Percentiles rank a stretch among this genome's conserved stretches.
These are phyloP conservation scores for Paspalum notatum DNA, from an alignment of 176 grass and related monocot genomes.

Conservation along the genomic window DNA sequence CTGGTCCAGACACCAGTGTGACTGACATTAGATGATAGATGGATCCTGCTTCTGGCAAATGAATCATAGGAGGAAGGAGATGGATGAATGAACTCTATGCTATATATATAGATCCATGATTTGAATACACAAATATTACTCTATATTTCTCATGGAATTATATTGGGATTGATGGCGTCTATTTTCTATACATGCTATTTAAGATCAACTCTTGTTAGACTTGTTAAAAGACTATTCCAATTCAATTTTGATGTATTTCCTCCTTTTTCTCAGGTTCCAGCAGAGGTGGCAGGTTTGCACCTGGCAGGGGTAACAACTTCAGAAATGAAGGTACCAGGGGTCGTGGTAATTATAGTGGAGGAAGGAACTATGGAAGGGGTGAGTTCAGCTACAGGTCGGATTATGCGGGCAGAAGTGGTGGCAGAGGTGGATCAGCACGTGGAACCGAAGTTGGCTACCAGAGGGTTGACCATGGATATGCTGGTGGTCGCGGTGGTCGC, in stretches of 20 bases:
- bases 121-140: neutral
- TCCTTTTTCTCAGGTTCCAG: constrained; percentile 47
- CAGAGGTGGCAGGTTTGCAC: constrained; percentile 63
- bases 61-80: neutral
- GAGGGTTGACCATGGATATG: constrained; percentile 56
- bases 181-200: neutral
- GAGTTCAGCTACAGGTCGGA: constrained; percentile 58
- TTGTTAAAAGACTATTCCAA: neutral
- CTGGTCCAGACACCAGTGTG: neutral
- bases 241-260: constrained; percentile 22
- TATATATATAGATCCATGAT: constrained; percentile 7
- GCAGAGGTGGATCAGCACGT: constrained; percentile 44
- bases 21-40: neutral
- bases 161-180: neutral
- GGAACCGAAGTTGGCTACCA: constrained; percentile 62
- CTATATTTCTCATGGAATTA: neutral
- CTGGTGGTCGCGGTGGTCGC: constrained; percentile 53
- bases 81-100: neutral
- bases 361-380: constrained; percentile 68
- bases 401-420: constrained; percentile 59
- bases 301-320: constrained; percentile 71
- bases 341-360: constrained; percentile 58
- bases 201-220: neutral
- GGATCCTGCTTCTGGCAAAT: neutral
- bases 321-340: constrained; percentile 63